phyloP scores from a whole-genome alignment of 768 basidiomycete genomes.

The Suillus hirtellus region DNA sequence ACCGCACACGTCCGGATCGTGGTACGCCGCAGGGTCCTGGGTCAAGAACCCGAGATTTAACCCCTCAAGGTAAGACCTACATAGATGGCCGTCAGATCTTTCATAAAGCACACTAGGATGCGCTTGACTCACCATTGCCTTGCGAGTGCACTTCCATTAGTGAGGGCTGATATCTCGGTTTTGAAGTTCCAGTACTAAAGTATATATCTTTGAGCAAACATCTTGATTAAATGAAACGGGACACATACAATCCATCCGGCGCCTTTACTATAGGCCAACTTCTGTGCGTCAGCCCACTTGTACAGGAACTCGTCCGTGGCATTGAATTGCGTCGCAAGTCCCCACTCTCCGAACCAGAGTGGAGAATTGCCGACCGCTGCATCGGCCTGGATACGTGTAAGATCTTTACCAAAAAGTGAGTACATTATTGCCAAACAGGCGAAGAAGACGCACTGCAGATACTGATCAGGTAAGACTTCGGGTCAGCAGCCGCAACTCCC shows the following conservation, averaged over 20 bases:
- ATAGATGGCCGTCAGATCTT: background rate
- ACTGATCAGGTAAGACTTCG: constrained; percentile 61
- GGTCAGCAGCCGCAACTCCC: constrained; percentile 71
- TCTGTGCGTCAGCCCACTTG: constrained; percentile 78
- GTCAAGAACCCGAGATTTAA: constrained; percentile 63
- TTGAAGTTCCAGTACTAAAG: constrained; percentile 74
- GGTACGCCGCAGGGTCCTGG: constrained; percentile 51
- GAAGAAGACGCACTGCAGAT: constrained; percentile 61
- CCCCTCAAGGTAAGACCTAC: constrained; percentile 72
- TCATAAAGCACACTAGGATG: background rate
- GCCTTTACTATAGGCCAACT: constrained; percentile 57
- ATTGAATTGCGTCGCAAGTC: constrained; percentile 60
- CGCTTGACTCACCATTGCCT: constrained; percentile 57
- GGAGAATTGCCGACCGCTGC: constrained; percentile 45
- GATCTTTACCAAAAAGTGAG: constrained; percentile 41
- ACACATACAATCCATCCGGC: constrained; percentile 66
- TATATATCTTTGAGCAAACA: background rate
- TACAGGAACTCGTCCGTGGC: constrained; percentile 61
- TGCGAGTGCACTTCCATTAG: constrained; percentile 46
- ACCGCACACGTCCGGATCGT: constrained; percentile 60
- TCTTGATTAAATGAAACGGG: background rate
- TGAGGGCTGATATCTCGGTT: constrained; percentile 52
- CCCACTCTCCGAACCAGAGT: constrained; percentile 61
- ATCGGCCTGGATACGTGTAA: constrained; percentile 54
- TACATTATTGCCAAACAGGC: background rate